Percentiles rank a stretch among this genome's conserved stretches.
phyloP scores from a whole-genome alignment of 2,329 filamentous ascomycete species.

The Fusarium concolor region DNA sequence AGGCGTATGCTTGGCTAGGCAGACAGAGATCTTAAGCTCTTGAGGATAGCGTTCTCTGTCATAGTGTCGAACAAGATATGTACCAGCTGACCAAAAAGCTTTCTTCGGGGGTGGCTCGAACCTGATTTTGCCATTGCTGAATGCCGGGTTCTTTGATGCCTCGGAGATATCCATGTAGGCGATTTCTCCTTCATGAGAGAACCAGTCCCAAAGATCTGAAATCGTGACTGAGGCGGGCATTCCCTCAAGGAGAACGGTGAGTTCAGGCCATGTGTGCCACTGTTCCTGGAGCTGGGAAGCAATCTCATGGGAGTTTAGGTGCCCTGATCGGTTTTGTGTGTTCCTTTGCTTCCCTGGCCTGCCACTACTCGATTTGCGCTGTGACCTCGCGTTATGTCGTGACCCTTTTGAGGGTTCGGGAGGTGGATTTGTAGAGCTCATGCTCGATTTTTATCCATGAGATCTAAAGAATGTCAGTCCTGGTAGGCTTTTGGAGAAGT shows the following conservation, averaged over 20 bases:
- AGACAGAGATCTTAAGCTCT: conserved; percentile 37
- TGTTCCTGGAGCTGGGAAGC: conserved; percentile 7
- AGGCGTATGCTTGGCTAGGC: conserved; percentile 3
- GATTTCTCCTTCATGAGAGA: conserved; percentile 65
- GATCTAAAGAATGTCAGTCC: background rate
- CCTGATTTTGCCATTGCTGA: conserved; percentile 57
- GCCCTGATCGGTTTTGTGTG: background rate
- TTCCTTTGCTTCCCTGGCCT: background rate
- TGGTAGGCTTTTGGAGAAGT: too few species aligned
- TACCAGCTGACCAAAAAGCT: conserved; percentile 62
- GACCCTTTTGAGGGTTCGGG: background rate
- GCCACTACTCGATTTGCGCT: background rate
- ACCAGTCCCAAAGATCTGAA: conserved; percentile 62
- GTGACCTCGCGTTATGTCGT: background rate
- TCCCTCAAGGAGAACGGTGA: conserved; percentile 49
- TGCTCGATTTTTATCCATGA: background rate
- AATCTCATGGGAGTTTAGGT: background rate
- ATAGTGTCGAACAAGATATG: conserved; percentile 45
- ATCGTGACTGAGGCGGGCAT: conserved; percentile 54
- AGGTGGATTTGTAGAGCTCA: conserved; percentile 1
- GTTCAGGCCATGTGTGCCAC: conserved; percentile 53
- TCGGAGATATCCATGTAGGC: conserved; percentile 66
- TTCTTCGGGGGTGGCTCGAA: conserved; percentile 68
- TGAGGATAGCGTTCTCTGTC: conserved; percentile 33
- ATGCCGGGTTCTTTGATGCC: conserved; percentile 22